A percentile compares a stretch with the other conserved stretches of the same genome.
These are phyloP conservation scores for Stromatinia cepivora DNA, from an alignment of 2,329 filamentous ascomycete species.

Conservation along the genomic window DNA sequence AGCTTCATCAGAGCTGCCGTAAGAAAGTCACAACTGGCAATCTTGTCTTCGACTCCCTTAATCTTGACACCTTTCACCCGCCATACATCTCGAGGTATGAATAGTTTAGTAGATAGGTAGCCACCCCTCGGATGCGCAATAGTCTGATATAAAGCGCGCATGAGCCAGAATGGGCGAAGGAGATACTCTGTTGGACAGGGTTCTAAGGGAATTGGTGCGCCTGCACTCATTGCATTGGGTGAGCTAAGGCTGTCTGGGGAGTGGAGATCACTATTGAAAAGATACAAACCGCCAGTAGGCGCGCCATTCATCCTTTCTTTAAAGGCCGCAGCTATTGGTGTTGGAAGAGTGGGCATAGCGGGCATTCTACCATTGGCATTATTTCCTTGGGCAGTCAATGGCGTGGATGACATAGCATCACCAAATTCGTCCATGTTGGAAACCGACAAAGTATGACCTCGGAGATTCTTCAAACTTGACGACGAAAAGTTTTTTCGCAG, in stretches of 20 bases:
- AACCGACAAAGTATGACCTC: conserved; percentile 71
- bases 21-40: conserved; percentile 84
- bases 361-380: conserved; percentile 51
- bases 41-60: conserved; percentile 89
- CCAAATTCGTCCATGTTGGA: conserved; percentile 57
- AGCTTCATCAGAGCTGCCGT: conserved; percentile 87
- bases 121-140: conserved; percentile 88
- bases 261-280: conserved; percentile 84
- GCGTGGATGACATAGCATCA: conserved; percentile 72
- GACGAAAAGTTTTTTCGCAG: conserved; percentile 70
- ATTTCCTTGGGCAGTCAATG: conserved; percentile 55
- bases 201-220: conserved; percentile 77
- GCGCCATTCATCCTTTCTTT: conserved; percentile 57
- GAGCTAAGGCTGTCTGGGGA: conserved; percentile 63
- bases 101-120: conserved; percentile 87
- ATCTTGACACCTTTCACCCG: conserved; percentile 90
- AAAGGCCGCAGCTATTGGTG: conserved; percentile 64
- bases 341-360: conserved; percentile 64
- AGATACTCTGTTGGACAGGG: conserved; percentile 87
- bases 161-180: conserved; percentile 95
- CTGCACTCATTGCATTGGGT: conserved; percentile 60
- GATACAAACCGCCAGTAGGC: conserved; percentile 66
- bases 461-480: conserved; percentile 69
- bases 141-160: conserved; percentile 91
- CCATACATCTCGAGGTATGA: conserved; percentile 92